Evolutionary conservation across 345 rosid genomes (phyloP), one percentile per base, ranked within the genome.

Genomic region (Fremontodendron californicum): DNA sequence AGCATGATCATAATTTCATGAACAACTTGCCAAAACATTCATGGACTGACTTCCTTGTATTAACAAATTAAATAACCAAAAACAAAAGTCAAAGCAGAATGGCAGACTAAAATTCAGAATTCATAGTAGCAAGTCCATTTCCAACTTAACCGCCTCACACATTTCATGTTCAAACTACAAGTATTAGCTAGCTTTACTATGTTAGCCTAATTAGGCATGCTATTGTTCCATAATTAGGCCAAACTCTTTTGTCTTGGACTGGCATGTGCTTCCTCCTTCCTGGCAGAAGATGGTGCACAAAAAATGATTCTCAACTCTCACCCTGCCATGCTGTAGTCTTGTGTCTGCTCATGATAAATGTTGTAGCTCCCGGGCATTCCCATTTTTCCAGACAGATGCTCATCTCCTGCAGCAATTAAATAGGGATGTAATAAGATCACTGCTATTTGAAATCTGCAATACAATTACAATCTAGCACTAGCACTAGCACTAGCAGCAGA

Each of bases 381-480:
- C 91, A 91, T 91, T 87, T 94, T 92, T 64, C 96, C 93, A 27
- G 86, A 78, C 78, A 92, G 80, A 76, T 86, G 92, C 33, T 83
- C 97, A 60, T 89, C 91, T 74, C 94, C 98, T 94, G 87, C 88
- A 81, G 81, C 65, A 67, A 63, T 49, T 8, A 25, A 73, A 74
- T 45, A 52, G 0, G 55, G 33, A 42, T n/a, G 69, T 23, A 29
- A 58, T 62, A 76, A 62, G 35, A 71, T 9, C 27, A 73, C 4
- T 25, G 46, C 9, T 15, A 43, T 58, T 60, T 48, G 54, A 27
- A 58, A 19, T 46, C 25, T 35, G 18, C 31, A 77, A 9, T 19
- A 55, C n/a, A 19, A 57, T 52, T 12, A 33, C 46, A 31, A 71
- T 37, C 33, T 54, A 45, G 37, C 74, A 27, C 27, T 43, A 35